Percentiles rank a stretch among this genome's conserved stretches.
Conservation (phyloP, 352 stramenopile genomes). For the Pythium plurisporium region DNA sequence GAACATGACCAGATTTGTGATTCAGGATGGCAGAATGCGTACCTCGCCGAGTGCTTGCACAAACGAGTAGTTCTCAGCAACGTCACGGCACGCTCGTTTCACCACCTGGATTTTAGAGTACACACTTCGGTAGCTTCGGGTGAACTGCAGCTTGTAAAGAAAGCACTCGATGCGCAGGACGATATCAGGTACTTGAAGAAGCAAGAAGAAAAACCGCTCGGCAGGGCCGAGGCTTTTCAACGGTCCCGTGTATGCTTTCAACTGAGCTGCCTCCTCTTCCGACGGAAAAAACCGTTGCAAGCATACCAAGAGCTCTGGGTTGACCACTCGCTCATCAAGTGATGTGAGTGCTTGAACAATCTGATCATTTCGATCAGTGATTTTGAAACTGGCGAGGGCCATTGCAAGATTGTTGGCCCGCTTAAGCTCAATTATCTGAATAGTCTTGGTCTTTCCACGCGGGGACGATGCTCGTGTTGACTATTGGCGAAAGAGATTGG, state of each 20-base stretch:
- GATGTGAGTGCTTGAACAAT: constrained; percentile 53
- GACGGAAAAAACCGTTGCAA: constrained; percentile 77
- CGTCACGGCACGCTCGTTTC: constrained; percentile 56
- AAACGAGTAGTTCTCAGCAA: constrained; percentile 71
- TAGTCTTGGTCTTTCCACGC: constrained; percentile 64
- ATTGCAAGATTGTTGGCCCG: constrained; percentile 76
- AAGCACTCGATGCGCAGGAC: constrained; percentile 68
- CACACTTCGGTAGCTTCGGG: constrained; percentile 33
- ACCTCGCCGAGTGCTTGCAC: constrained; percentile 46
- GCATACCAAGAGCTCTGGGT: constrained; percentile 54
- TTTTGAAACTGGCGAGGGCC: constrained; percentile 73
- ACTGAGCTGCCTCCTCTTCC: constrained; percentile 44
- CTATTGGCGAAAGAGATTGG: constrained; percentile 14
- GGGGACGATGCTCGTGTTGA: constrained; percentile 55
- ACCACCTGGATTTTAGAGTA: constrained; percentile 47
- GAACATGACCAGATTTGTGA: background rate
- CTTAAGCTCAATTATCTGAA: constrained; percentile 76
- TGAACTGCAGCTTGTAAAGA: constrained; percentile 73
- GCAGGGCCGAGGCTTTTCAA: constrained; percentile 54
- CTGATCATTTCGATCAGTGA: constrained; percentile 61
- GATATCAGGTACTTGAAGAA: constrained; percentile 59
- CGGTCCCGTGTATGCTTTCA: constrained; percentile 42
- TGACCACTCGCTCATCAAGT: constrained; percentile 58
- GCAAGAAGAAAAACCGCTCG: constrained; percentile 63
- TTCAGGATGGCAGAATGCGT: background rate